Base-by-base conservation (phyloP, 148 eudicot species). In the Dysphania ambrosioides region DNA sequence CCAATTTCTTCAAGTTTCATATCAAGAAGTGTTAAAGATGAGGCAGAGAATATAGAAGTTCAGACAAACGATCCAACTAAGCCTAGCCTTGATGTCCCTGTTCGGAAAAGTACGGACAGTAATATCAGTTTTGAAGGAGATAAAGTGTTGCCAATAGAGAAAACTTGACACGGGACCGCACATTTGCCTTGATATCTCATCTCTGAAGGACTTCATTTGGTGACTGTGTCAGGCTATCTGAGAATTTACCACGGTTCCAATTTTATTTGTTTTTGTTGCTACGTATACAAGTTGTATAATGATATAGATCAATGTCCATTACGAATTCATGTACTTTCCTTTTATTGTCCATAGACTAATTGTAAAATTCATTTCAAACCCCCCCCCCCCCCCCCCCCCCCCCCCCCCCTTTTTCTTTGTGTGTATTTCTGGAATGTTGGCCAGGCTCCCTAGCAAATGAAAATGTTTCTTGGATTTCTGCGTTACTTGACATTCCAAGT, bases 51-150 rank as follows among this genome's bases (percentile, higher is more conserved):
- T 19, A 71, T 38, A 19, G 55, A 23, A 27, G 41, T 26, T 47
- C 65, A 47, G 35, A 66, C 49, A 24, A 38, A 36, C 40, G 70
- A n/a, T 26, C 49, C 55, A 35, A 8, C 19, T 42, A 60, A 75
- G 57, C 40, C 65, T 56, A 27, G 5, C 24, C 49, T 31, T 38
- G 66, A 55, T 66, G 38, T 6, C 2, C 66, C 78, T 38, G n/a
- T 53, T 68, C 16, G 7, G 36, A 47, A 16, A 47, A 66, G 11
- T 41, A 34, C 55, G 13, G 67, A 31, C n/a, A 15, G 38, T 31
- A 23, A 21, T 41, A 31, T 13, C 24, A 40, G 61, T 6, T 30
- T 42, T 21, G 77, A 72, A 66, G 73, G 68, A 78, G 73, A 66
- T 23, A 58, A 30, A 41, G 68, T 40, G 65, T 47, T 42, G 67